Evolutionary conservation across 177 flowering plant genomes (phyloP), one percentile per base, ranked within the genome.

Genomic region (Vitis hybrid): DNA sequence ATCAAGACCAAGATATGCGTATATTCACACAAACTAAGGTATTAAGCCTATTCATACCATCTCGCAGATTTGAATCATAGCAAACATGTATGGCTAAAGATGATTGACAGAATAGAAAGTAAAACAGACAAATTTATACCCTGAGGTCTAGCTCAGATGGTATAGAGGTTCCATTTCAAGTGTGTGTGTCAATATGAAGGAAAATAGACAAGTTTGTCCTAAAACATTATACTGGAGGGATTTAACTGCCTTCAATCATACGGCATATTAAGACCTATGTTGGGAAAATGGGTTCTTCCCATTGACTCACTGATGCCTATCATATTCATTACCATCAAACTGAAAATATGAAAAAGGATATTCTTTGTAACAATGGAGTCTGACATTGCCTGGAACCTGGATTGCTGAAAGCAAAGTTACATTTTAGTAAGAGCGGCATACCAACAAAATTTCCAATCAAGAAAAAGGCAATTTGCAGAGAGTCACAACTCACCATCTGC

Each of bases 301-400:
- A 10, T 28, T 28, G 22, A 53, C 33, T 10, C 9, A 19, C 15
- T 6, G 17, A n/a, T 56, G 19, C n/a, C 2, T 19, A 44, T 44
- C 0, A 18, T 24, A 47, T 15, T 17, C 4, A 20, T 31, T 28
- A 2, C 20, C 3, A 20, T 4, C n/a, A 11, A 54, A 59, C 58
- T 3, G 4, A 59, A 11, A 20, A 18, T 18, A 50, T 11, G 8
- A 17, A 59, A 70, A 82, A 84, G 87, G 87, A 84, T 84, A 84
- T 84, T 80, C 78, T 84, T 84, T 18, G 84, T 73, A 18, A 84
- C 79, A 68, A 84, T 84, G 71, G 83, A 73, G 33, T 84, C 83
- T 2, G 87, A 84, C 87, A 84, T 84, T 50, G 84, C 58, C 58
- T 84, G 87, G 57, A 84, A 84, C 78, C 83, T 80, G 63, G 78